These are phyloP conservation scores for Ganoderma lingzhi DNA, from an alignment of 1,284 basidiomycete species.

Conservation along the genomic window DNA sequence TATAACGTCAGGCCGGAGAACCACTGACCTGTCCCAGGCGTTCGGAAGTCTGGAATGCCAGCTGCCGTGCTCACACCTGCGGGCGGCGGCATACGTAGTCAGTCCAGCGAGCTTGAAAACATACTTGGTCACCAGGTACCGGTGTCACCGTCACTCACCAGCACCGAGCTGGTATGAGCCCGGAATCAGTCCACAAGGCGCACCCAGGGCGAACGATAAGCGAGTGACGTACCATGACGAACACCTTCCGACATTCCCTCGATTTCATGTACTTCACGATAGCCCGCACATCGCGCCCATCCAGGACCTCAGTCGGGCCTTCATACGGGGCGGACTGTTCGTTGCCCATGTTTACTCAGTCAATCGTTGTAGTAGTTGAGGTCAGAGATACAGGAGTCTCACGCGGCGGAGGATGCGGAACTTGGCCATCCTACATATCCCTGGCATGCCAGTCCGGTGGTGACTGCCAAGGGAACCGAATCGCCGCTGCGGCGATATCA, in stretches of 20 bases:
- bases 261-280: slow-evolving; percentile 76
- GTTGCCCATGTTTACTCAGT: slow-evolving; percentile 31
- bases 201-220: not conserved
- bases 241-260: slow-evolving; percentile 68
- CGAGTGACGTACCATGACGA: slow-evolving; percentile 69
- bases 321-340: slow-evolving; percentile 33
- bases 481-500: not conserved
- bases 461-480: not conserved
- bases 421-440: not conserved
- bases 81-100: not conserved
- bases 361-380: not conserved
- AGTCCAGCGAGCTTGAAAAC: not conserved
- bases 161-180: slow-evolving; percentile 59
- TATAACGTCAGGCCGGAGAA: too few species aligned
- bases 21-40: slow-evolving; percentile 72
- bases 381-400: not conserved
- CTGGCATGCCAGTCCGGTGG: not conserved
- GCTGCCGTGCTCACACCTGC: slow-evolving; percentile 81
- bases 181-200: slow-evolving; percentile 8
- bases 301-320: slow-evolving; percentile 41
- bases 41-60: slow-evolving; percentile 84
- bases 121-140: not conserved
- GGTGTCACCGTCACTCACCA: slow-evolving; percentile 46
- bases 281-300: slow-evolving; percentile 49
- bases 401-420: slow-evolving; percentile 5